These are phyloP conservation scores for Singerocomus rubriflavus DNA, from an alignment of 1,284 basidiomycete species.

Conservation along the genomic window DNA sequence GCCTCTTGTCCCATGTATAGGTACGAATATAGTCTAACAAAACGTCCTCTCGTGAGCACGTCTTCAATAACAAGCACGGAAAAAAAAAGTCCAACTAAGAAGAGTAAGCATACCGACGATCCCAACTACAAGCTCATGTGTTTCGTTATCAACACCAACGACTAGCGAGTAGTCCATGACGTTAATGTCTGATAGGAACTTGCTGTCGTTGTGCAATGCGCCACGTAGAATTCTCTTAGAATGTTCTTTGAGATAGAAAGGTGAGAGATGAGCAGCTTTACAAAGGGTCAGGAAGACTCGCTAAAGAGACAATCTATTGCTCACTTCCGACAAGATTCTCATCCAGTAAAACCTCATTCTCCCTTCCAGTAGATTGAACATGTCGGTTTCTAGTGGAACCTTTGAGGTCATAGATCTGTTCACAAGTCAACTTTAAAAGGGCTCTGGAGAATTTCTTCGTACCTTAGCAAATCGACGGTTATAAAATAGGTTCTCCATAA, in stretches of 20 bases:
- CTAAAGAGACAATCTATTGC: conserved; percentile 18
- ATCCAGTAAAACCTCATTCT: conserved; percentile 91
- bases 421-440: conserved; percentile 2
- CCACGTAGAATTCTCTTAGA: conserved; percentile 90
- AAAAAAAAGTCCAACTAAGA: background rate
- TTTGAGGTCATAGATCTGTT: conserved; percentile 91
- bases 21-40: conserved; percentile 84
- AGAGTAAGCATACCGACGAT: conserved; percentile 74
- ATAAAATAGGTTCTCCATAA: conserved; percentile 98
- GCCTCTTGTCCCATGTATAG: conserved; percentile 97
- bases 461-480: conserved; percentile 86
- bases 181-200: conserved; percentile 92
- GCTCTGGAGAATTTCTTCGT: conserved; percentile 3
- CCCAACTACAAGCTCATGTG: conserved; percentile 88
- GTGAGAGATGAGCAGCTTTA: conserved; percentile 66
- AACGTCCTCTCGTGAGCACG: conserved; percentile 5
- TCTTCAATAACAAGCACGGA: background rate
- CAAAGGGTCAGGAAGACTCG: conserved; percentile 11
- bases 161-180: conserved; percentile 99
- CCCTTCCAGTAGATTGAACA: conserved; percentile 86
- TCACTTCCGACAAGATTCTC: conserved; percentile 87
- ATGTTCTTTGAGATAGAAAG: conserved; percentile 94
- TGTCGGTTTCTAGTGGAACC: conserved; percentile 90
- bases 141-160: conserved; percentile 85
- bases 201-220: conserved; percentile 91